These are phyloP conservation scores for Baorangia bicolor DNA, from an alignment of 768 basidiomycete species.

Conservation along the genomic window DNA sequence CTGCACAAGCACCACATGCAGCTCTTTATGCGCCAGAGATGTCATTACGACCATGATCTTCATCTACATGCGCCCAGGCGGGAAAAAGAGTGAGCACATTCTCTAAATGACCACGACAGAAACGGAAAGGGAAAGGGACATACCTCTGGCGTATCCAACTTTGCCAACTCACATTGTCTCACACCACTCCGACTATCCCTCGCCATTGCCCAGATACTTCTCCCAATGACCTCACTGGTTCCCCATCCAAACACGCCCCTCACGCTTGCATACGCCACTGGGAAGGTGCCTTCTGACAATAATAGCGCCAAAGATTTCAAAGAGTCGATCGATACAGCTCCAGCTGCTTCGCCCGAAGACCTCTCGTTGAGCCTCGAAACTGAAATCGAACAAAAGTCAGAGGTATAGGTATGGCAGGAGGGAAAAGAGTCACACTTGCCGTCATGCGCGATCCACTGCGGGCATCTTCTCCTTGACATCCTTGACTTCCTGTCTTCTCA, in stretches of 20 bases:
- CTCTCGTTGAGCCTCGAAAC: slow-evolving; percentile 1
- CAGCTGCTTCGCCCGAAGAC: not conserved
- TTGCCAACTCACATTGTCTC: slow-evolving; percentile 25
- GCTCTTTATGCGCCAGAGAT: slow-evolving; percentile 41
- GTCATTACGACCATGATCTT: slow-evolving; percentile 19
- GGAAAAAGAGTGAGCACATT: not conserved
- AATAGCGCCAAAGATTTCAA: slow-evolving; percentile 55
- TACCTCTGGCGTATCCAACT: slow-evolving; percentile 19
- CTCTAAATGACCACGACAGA: not conserved
- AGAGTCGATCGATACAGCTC: slow-evolving; percentile 2
- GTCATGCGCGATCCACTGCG: not conserved
- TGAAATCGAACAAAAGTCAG: not conserved
- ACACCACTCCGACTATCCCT: slow-evolving; percentile 18
- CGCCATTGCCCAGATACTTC: slow-evolving; percentile 41
- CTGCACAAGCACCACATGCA: slow-evolving; percentile 28
- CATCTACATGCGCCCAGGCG: not conserved
- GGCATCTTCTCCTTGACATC: not conserved
- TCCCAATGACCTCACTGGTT: slow-evolving; percentile 52
- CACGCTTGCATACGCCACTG: slow-evolving; percentile 50
- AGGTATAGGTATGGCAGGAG: not conserved
- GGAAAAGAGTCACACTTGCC: slow-evolving; percentile 24
- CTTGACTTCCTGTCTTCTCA: too few species aligned
- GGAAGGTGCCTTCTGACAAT: slow-evolving; percentile 45
- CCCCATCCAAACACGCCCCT: slow-evolving; percentile 68
- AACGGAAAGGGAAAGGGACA: not conserved